Evolutionary conservation across 352 stramenopile species (phyloP).

Genomic region (Pythium rishiriense): DNA sequence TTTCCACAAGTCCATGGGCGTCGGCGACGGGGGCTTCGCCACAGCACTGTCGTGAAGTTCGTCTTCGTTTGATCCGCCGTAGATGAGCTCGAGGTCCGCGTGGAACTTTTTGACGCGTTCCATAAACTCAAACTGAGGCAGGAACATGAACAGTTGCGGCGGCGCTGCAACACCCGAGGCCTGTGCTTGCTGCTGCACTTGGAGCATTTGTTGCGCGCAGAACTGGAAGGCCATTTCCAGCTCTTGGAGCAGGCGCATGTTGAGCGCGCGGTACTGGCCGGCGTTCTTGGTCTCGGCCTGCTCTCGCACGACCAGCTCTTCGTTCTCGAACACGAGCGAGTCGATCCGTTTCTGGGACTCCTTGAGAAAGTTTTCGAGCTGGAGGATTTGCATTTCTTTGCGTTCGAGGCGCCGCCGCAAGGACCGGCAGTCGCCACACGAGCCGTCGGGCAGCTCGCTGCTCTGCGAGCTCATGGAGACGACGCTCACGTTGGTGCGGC

Average conservation of each 20-base stretch:
- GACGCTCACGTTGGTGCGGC: slow-evolving; percentile 53
- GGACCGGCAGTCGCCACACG: slow-evolving; percentile 50
- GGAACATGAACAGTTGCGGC: slow-evolving; percentile 47
- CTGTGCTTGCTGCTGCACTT: slow-evolving; percentile 23
- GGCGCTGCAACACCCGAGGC: slow-evolving; percentile 15
- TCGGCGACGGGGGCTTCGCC: slow-evolving; percentile 3
- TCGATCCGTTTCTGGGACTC: slow-evolving; percentile 80
- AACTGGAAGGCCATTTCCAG: slow-evolving; percentile 75
- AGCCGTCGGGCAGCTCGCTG: slow-evolving; percentile 37
- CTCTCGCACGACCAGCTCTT: slow-evolving; percentile 63
- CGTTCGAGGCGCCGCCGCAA: slow-evolving; percentile 64
- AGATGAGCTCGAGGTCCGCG: slow-evolving; percentile 37
- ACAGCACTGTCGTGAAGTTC: slow-evolving; percentile 22
- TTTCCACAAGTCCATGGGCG: slow-evolving; percentile 25
- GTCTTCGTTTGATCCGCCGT: slow-evolving; percentile 24
- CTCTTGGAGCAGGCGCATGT: slow-evolving; percentile 69
- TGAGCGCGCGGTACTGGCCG: slow-evolving; percentile 51
- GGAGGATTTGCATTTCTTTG: slow-evolving; percentile 72
- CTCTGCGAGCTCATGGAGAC: slow-evolving; percentile 51
- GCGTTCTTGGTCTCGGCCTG: slow-evolving; percentile 67
- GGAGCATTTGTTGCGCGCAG: slow-evolving; percentile 54
- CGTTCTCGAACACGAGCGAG: slow-evolving; percentile 56
- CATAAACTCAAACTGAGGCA: slow-evolving; percentile 74
- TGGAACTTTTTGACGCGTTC: slow-evolving; percentile 73
- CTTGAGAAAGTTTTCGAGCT: slow-evolving; percentile 78